Evolutionary conservation across 768 basidiomycete genomes (phyloP), one percentile per base, ranked within the genome.

Genomic region (Dendrothele bispora): DNA sequence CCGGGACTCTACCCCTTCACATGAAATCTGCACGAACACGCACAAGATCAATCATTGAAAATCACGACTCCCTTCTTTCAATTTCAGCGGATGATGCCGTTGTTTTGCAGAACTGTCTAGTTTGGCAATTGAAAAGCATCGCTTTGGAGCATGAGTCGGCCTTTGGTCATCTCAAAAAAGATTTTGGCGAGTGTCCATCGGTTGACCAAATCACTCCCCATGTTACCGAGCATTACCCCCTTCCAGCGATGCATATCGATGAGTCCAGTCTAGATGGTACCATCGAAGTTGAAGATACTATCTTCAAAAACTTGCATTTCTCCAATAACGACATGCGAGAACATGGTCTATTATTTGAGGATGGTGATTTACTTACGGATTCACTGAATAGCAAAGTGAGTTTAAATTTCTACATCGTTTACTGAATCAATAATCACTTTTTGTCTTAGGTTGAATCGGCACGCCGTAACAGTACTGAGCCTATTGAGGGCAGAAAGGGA

Each of bases 141-240:
- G 46, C 38, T 3, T 15, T 48, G 22, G n/a, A 40, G 17, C 11
- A 20, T 20, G 29, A 39, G 2, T 18, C 2, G 5, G 46, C 36
- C 12, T n/a, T n/a, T n/a, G n/a, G n/a, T n/a, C n/a, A n/a, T n/a
- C n/a, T n/a, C n/a, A n/a, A n/a, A n/a, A n/a, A 4, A 15, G 15
- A 20, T 3, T 37, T 35, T 2, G 24, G 14, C 4, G 15, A 18
- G 12, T 44, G 48, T 22, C 38, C 48, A 1, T 35, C 7, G 3
- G 39, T 49, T 15, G 20, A 40, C 22, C 24, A 11, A 3, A 55
- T 58, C 17, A 48, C 50, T 6, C 17, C 55, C 2, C 55, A 56
- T 39, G 48, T 50, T n/a, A 58, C 55, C 2, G 48, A 52, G 22
- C 51, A 51, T 14, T 44, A 53, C 26, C 43, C 56, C 1, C 25